Base-by-base conservation (phyloP, 2,329 filamentous ascomycete genomes). In the Nigrospora osmanthi region DNA sequence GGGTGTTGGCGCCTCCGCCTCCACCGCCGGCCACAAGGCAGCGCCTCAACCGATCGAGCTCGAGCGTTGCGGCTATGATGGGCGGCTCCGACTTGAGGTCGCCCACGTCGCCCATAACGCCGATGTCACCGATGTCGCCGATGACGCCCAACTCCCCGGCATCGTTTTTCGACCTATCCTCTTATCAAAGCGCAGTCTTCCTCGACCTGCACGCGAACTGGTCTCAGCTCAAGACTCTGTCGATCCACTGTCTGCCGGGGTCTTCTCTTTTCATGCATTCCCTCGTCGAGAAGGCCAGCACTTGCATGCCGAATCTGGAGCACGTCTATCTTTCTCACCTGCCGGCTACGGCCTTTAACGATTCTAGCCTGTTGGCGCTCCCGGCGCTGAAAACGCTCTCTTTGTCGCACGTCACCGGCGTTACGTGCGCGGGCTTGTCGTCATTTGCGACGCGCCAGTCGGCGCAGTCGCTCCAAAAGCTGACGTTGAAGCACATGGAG, bases 251-350 rank as follows among this genome's bases (percentile, higher is more conserved):
- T 52, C 65, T 73, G 10, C 71, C 76, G 0, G 77, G 76, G 2
- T 76, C 76, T 1, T 73, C 70, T 1, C 59, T 81, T 6, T 69
- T 73, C 0, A 73, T 79, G 0, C 64, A 70, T n/a, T 67, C 66
- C 3, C 65, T 81, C 2, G 66, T 84, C 30, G 66, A 68, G 4
- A 68, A 70, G 39, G 70, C 76, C 0, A 60, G 82, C 28, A 62
- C 65, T 17, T 63, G 63, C 16, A 66, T 84, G 30, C 75, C 79
- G 1, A 68, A 69, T 1, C 69, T 85, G 17, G 68, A 76, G 51
- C 71, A 76, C 48, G 65, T 85, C n/a, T 70, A 81, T 52, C 63
- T 85, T 14, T 81, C 78, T 16, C 70, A 72, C 43, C 63, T 84
- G 2, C 72, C 80, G 0, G 59, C 66, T 6, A 68, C 68, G n/a